phyloP scores from a whole-genome alignment of 2,329 filamentous ascomycete species.

The Reticulascus tulasneorum region DNA sequence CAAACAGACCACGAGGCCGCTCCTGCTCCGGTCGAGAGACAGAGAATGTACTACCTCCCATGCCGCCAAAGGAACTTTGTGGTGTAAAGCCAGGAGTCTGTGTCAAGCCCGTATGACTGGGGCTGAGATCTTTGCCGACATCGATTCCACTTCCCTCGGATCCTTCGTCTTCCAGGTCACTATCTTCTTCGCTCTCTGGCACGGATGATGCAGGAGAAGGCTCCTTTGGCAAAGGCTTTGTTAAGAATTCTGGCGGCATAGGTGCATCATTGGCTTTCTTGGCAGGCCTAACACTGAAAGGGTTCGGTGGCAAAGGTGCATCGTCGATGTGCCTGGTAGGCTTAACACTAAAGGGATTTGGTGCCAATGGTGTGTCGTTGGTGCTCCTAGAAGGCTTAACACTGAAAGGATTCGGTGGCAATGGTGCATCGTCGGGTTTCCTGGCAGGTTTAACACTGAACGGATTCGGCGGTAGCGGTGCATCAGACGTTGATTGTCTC shows the following conservation, averaged over 20 bases:
- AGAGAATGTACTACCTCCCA: constrained; percentile 42
- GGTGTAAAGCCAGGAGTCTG: constrained; percentile 51
- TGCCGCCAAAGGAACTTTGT: constrained; percentile 54
- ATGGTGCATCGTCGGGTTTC: constrained; percentile 32
- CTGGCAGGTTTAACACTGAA: constrained; percentile 4
- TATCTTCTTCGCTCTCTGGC: constrained; percentile 13
- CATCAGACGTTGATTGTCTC: constrained; percentile 10
- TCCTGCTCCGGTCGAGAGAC: constrained; percentile 43
- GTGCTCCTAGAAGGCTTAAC: no score
- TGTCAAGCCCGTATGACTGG: constrained; percentile 38
- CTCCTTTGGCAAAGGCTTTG: constrained; percentile 21
- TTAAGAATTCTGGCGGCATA: constrained; percentile 33
- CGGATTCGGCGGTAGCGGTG: constrained; percentile 9
- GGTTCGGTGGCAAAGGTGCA: constrained; percentile 12
- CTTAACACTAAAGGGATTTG: no score
- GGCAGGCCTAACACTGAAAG: constrained; percentile 5
- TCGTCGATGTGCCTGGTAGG: no score
- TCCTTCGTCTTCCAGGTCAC: constrained; percentile 36
- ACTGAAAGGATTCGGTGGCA: constrained; percentile 38
- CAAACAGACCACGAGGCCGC: constrained; percentile 45
- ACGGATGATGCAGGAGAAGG: constrained; percentile 7
- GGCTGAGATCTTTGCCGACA: constrained; percentile 60
- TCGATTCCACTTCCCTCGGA: constrained; percentile 61
- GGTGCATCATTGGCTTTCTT: constrained; percentile 32
- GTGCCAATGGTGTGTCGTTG: no score